These are phyloP conservation scores for Colletotrichum paranaense DNA, from an alignment of 2,329 filamentous ascomycete species.

Conservation along the genomic window DNA sequence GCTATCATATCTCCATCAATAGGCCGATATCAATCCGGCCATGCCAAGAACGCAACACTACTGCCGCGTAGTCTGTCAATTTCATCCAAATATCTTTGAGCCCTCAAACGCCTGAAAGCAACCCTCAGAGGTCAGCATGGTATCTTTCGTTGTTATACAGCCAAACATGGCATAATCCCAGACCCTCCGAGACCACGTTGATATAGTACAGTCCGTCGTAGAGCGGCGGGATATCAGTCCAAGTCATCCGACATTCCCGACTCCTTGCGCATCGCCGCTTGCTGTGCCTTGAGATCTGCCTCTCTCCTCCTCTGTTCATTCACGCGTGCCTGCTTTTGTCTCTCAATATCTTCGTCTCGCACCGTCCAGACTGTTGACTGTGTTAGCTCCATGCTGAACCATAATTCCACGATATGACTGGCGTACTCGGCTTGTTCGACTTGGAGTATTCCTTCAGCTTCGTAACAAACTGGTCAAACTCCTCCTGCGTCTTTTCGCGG, in stretches of 20 bases:
- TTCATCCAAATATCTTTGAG: neutral
- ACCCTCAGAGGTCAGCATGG: slow-evolving; percentile 23
- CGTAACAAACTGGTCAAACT: slow-evolving; percentile 89
- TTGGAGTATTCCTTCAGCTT: slow-evolving; percentile 90
- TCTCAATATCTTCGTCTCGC: slow-evolving; percentile 60
- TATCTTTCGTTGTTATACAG: slow-evolving; percentile 29
- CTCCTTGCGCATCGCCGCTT: slow-evolving; percentile 62
- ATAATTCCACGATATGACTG: neutral
- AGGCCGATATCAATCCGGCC: neutral
- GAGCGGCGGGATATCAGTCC: neutral
- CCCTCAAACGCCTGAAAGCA: slow-evolving; percentile 21
- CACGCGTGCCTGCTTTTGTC: slow-evolving; percentile 50
- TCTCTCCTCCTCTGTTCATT: slow-evolving; percentile 49
- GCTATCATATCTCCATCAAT: neutral
- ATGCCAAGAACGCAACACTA: neutral
- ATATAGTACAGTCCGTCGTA: slow-evolving; percentile 8
- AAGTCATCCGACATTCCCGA: slow-evolving; percentile 51
- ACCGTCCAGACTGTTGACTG: slow-evolving; percentile 59
- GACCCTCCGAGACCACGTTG: slow-evolving; percentile 1
- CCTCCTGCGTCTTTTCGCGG: slow-evolving; percentile 79
- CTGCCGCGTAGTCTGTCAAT: neutral
- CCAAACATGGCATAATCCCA: neutral
- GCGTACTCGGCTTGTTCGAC: slow-evolving; percentile 89
- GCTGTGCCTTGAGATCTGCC: slow-evolving; percentile 54
- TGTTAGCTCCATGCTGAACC: neutral